These are phyloP conservation scores for Zymoseptoria pseudotritici DNA, from an alignment of 2,329 filamentous ascomycete species.

Conservation along the genomic window DNA sequence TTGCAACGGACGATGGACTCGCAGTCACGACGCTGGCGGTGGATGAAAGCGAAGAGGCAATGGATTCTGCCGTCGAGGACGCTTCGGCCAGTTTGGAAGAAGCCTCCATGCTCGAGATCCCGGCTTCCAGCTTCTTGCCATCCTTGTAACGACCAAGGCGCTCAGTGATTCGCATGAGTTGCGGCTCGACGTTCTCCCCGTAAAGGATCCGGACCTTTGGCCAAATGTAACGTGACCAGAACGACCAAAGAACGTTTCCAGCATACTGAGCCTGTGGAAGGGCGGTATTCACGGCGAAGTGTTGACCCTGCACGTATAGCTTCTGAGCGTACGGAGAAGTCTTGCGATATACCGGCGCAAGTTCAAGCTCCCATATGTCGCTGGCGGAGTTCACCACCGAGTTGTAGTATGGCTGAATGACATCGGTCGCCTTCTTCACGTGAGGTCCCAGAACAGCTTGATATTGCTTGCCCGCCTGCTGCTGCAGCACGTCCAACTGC, in stretches of 20 bases:
- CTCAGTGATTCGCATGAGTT: slow-evolving; percentile 85
- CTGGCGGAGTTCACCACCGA: slow-evolving; percentile 55
- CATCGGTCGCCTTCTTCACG: slow-evolving; percentile 53
- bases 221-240: slow-evolving; percentile 71
- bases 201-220: slow-evolving; percentile 75
- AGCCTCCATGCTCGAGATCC: slow-evolving; percentile 47
- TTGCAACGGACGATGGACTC: slow-evolving; percentile 19
- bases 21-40: slow-evolving; percentile 21
- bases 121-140: slow-evolving; percentile 55
- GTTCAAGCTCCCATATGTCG: slow-evolving; percentile 62
- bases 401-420: slow-evolving; percentile 65
- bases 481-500: slow-evolving; percentile 59
- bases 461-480: slow-evolving; percentile 58
- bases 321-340: slow-evolving; percentile 65
- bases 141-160: slow-evolving; percentile 70
- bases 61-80: slow-evolving; percentile 19
- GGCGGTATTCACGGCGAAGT: slow-evolving; percentile 61
- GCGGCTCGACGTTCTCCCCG: slow-evolving; percentile 87
- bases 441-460: slow-evolving; percentile 65
- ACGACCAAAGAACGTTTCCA: slow-evolving; percentile 61
- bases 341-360: slow-evolving; percentile 70
- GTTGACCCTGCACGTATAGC: slow-evolving; percentile 58
- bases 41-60: slow-evolving; percentile 22
- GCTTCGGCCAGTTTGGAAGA: slow-evolving; percentile 21
- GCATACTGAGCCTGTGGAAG: slow-evolving; percentile 65